Evolutionary conservation across 345 rosid species (phyloP).

Genomic region (Theobroma cacao): DNA sequence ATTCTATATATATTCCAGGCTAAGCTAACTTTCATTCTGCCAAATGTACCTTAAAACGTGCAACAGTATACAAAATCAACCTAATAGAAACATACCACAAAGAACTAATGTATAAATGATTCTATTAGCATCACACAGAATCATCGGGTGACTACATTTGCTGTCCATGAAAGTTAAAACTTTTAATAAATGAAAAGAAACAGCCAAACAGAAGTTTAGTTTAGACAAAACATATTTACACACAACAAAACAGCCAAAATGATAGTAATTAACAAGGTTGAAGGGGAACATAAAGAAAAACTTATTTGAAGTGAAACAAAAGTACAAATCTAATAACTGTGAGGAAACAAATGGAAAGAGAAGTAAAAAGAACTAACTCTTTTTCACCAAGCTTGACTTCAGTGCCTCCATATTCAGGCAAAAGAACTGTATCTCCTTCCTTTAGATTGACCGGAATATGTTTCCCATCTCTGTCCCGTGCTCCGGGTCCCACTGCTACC

Average conservation of each 20-base stretch:
- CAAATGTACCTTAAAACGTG: neutral
- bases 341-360: neutral
- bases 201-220: neutral
- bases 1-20: neutral
- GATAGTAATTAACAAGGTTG: too few species aligned
- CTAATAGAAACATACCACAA: neutral
- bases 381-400: slow-evolving; percentile 79
- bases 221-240: neutral
- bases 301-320: too few species aligned
- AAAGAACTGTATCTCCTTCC: slow-evolving; percentile 83
- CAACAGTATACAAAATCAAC: neutral
- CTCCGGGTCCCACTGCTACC: slow-evolving; percentile 76
- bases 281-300: too few species aligned
- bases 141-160: neutral
- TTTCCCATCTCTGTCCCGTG: slow-evolving; percentile 57
- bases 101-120: neutral
- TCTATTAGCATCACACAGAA: neutral
- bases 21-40: neutral
- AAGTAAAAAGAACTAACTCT: slow-evolving; percentile 44
- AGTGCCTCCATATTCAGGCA: slow-evolving; percentile 71
- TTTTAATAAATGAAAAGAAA: neutral
- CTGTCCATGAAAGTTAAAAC: neutral
- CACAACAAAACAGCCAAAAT: too few species aligned
- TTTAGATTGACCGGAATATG: slow-evolving; percentile 56
- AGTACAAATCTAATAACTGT: neutral